Percentiles rank a stretch among this genome's conserved stretches.
phyloP scores from a whole-genome alignment of 1,284 basidiomycete genomes.

The Cryptococcus amylolentus region DNA sequence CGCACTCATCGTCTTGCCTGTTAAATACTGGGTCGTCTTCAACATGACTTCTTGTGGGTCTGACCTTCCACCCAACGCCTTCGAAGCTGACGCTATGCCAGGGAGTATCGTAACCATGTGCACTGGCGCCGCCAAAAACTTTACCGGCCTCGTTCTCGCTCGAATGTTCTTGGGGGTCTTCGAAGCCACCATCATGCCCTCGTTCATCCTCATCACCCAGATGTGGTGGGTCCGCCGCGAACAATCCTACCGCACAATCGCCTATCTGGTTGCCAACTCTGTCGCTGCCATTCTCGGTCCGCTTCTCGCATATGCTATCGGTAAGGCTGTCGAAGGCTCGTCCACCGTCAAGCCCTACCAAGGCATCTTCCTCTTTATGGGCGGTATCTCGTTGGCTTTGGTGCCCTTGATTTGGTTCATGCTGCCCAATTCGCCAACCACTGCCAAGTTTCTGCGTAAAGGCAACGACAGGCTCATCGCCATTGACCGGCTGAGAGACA shows the following conservation, averaged over 20 bases:
- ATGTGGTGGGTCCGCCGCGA: slow-evolving; percentile 45
- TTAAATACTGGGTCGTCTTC: slow-evolving; percentile 44
- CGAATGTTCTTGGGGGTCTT: slow-evolving; percentile 40
- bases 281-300: slow-evolving; percentile 43
- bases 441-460: slow-evolving; percentile 42
- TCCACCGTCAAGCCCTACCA: slow-evolving; percentile 37
- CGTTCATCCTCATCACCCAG: slow-evolving; percentile 35
- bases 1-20: slow-evolving; percentile 39
- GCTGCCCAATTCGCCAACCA: slow-evolving; percentile 43
- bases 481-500: slow-evolving; percentile 45
- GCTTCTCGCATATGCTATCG: slow-evolving; percentile 41
- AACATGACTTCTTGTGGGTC: slow-evolving; percentile 32
- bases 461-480: slow-evolving; percentile 47
- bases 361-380: slow-evolving; percentile 57
- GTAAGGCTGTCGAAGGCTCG: slow-evolving; percentile 23
- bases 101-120: slow-evolving; percentile 39
- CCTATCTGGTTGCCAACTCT: slow-evolving; percentile 39
- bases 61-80: no score
- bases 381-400: slow-evolving; percentile 51
- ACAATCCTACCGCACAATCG: slow-evolving; percentile 45
- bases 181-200: slow-evolving; percentile 38
- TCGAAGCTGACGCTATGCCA: not conserved
- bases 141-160: slow-evolving; percentile 34
- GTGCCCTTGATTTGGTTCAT: slow-evolving; percentile 54
- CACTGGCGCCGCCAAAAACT: slow-evolving; percentile 34